Evolutionary conservation across 1,284 basidiomycete species (phyloP).

Genomic region (Volvariella volvacea): DNA sequence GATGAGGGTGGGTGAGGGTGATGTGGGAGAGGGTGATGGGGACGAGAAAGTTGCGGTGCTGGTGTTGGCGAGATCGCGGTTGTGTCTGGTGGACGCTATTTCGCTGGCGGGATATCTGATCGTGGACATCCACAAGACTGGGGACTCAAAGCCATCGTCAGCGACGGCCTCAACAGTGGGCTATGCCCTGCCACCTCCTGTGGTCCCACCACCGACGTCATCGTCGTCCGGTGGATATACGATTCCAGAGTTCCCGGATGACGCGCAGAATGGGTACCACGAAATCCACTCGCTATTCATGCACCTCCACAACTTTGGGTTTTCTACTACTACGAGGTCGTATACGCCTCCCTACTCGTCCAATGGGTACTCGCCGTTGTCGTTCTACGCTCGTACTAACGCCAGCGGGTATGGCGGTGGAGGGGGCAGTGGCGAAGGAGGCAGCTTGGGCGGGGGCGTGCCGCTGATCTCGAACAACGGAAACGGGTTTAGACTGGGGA

Average conservation of each 20-base stretch:
- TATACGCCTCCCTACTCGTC: too few relatives aligned
- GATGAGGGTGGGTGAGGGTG: too few relatives aligned
- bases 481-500: too few relatives aligned
- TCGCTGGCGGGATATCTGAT: neutral
- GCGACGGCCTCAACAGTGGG: neutral
- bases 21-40: too few relatives aligned
- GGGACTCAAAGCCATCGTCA: neutral
- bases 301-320: neutral
- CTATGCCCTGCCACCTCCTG: neutral
- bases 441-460: too few relatives aligned
- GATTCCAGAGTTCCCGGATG: neutral
- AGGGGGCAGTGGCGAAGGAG: too few relatives aligned
- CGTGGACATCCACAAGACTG: neutral
- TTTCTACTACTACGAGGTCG: neutral
- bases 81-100: neutral
- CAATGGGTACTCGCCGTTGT: too few relatives aligned
- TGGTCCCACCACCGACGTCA: neutral
- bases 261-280: neutral
- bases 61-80: neutral
- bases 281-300: neutral
- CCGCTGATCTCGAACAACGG: too few relatives aligned
- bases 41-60: neutral
- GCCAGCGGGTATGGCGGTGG: too few relatives aligned
- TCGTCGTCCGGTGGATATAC: neutral
- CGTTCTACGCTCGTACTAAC: too few relatives aligned